Conservation (phyloP, 2,329 filamentous ascomycete species). For the Hymenoscyphus linearis region DNA sequence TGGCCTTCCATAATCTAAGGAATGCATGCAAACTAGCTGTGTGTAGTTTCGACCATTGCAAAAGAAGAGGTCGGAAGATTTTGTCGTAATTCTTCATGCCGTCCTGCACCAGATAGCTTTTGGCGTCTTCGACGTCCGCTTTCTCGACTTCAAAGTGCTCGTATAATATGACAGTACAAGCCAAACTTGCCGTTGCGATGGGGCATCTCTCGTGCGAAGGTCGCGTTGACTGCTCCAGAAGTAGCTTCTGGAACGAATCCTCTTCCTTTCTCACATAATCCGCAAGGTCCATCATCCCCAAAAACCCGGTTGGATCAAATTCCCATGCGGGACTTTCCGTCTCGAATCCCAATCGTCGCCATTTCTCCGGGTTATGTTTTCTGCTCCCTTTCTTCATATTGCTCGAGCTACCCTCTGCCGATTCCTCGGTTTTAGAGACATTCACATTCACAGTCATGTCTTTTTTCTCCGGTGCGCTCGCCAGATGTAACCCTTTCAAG, state of each 20-base stretch:
- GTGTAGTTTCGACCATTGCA: constrained; percentile 92
- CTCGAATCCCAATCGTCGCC: constrained; percentile 87
- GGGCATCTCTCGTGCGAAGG: constrained; percentile 72
- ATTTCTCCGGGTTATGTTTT: constrained; percentile 83
- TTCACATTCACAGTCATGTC: constrained; percentile 27
- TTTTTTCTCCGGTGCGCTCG: constrained; percentile 64
- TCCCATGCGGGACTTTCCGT: constrained; percentile 82
- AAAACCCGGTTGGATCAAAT: constrained; percentile 78
- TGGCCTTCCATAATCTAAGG: constrained; percentile 87
- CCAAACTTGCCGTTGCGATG: constrained; percentile 77
- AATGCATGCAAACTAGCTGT: constrained; percentile 81
- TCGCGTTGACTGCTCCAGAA: constrained; percentile 80
- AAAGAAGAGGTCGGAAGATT: constrained; percentile 76
- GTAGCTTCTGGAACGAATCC: constrained; percentile 84
- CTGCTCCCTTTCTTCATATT: constrained; percentile 53
- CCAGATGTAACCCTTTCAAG: constrained; percentile 69
- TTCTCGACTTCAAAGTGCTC: constrained; percentile 95
- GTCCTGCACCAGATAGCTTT: constrained; percentile 70
- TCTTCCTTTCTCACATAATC: constrained; percentile 91
- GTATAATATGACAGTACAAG: constrained; percentile 82
- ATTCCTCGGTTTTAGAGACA: constrained; percentile 26
- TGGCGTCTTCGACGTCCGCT: constrained; percentile 71
- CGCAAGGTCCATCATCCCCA: constrained; percentile 96
- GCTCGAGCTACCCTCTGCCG: constrained; percentile 33
- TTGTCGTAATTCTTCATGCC: constrained; percentile 75